Evolutionary conservation across 768 basidiomycete species (phyloP), one percentile per base, ranked within the genome.

Genomic region (Filobasidium wieringae): DNA sequence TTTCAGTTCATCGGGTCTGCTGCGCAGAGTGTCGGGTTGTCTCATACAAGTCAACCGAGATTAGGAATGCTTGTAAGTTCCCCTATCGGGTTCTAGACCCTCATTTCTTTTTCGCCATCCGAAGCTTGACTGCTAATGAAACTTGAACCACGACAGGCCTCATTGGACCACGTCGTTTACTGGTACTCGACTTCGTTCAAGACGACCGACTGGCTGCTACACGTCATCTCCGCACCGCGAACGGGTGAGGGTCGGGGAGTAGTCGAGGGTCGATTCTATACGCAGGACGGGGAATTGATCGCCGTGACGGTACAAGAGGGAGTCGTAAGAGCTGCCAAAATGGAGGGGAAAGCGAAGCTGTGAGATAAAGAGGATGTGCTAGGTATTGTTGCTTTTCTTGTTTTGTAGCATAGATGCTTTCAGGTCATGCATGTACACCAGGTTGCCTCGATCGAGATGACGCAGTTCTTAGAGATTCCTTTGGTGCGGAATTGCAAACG

Each of bases 241-340:
- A 63, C 68, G 0, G 65, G 62, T 0, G 62, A 64, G 12, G 73
- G 73, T 0, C 54, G 73, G 53, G 73, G 70, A 2, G 55, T 69
- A 17, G 72, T 74, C 5, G 61, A 68, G 32, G 73, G 73, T 2
- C 51, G 63, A 9, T 51, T 74, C 14, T 74, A 71, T 47, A 72
- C 70, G 22, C 29, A 59, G 43, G 34, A 65, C 6, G 73, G 73
- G 8, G 50, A 61, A 26, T 55, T 74, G 55, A 50, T 74, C 19
- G 73, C 73, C 17, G 66, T 68, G n/a, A 74, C 73, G 15, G 45
- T 53, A 29, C 73, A 74, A 61, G 73, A 74, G 50, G 73, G 73
- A 5, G 71, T 74, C 30, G 69, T 74, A 1, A 57, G 73, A 34
- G 70, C 79, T 76, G 75, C 88, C 81, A n/a, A 80, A 72, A 68